These are phyloP conservation scores for Diplodia seriata DNA, from an alignment of 2,329 filamentous ascomycete species.

Conservation along the genomic window DNA sequence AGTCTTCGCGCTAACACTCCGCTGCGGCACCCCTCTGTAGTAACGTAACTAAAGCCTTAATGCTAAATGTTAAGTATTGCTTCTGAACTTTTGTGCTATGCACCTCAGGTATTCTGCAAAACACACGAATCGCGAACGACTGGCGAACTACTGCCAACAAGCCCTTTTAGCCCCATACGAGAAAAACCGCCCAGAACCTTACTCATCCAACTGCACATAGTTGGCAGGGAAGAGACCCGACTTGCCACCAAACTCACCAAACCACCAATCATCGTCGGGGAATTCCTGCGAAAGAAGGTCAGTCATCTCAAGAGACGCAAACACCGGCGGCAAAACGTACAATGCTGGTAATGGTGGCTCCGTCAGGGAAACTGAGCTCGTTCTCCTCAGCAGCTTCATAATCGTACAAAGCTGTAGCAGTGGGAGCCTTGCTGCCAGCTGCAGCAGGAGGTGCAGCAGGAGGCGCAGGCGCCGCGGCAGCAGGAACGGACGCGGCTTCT, in stretches of 20 bases:
- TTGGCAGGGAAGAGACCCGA: slow-evolving; percentile 77
- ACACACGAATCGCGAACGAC: background rate
- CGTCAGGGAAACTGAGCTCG: slow-evolving; percentile 83
- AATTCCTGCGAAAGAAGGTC: slow-evolving; percentile 69
- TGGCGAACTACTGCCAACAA: background rate
- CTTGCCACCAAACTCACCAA: slow-evolving; percentile 80
- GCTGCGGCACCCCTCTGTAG: too few species aligned
- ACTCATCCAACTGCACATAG: slow-evolving; percentile 58
- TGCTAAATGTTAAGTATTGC: slow-evolving; percentile 4
- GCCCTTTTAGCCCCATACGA: background rate
- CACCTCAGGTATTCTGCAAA: slow-evolving; percentile 21
- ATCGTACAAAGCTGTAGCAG: slow-evolving; percentile 87
- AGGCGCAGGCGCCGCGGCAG: slow-evolving; percentile 43
- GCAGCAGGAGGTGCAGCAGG: slow-evolving; percentile 43
- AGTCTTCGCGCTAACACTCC: too few species aligned
- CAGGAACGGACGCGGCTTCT: slow-evolving; percentile 44
- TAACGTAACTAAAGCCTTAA: background rate
- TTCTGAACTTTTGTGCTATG: slow-evolving; percentile 22
- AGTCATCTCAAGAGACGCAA: background rate
- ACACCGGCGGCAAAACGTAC: slow-evolving; percentile 58
- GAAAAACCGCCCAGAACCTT: slow-evolving; percentile 30
- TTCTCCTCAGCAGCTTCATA: slow-evolving; percentile 98
- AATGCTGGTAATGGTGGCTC: slow-evolving; percentile 79
- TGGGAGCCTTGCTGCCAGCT: slow-evolving; percentile 58
- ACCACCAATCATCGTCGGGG: slow-evolving; percentile 99